Evolutionary conservation across 257 asterid species (phyloP), one percentile per base, ranked within the genome.

Genomic region (Jacaranda copaia): DNA sequence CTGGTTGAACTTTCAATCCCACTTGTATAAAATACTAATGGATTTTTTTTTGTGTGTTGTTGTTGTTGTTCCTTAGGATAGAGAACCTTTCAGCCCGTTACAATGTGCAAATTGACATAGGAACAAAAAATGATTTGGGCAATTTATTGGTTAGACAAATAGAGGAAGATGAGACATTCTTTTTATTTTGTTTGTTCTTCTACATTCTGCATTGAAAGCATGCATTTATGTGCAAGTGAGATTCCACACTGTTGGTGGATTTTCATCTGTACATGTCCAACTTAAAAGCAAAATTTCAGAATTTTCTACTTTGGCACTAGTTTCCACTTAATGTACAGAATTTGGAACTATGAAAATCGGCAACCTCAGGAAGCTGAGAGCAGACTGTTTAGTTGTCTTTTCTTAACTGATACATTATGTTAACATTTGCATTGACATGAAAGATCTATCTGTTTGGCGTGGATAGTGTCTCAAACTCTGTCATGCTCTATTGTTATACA

Each of bases 381-480:
- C 12, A 5, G 57, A 72, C 69, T 64, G 62, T 39, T 53, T 5
- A 5, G 46, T 13, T 60, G n/a, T 46, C n/a, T 55, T 5, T 14
- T 62, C 48, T 48, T 35, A 39, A 25, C 32, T 60, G 25, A n/a
- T 25, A 25, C 10, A 39, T 61, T 40, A 10, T 36, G 32, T 49
- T 25, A 32, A 11, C 51, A 38, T 46, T 62, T 52, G 32, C 32
- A 7, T 69, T 39, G 55, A 63, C 59, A 70, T 51, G 71, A 78
- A 40, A 68, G 10, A 42, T 42, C 7, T 42, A 5, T 40, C 45
- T 57, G 32, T 25, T 60, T 36, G 40, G 14, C 39, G 18, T 55
- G 71, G 68, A 42, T 61, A 40, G 25, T 79, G 56, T 74, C 71
- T 65, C 39, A 12, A 45, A 55, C 38, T 13, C 43, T 35, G 36